Evolutionary conservation across 2,329 filamentous ascomycete genomes (phyloP), one percentile per base, ranked within the genome.

Genomic region (Pseudovirgaria hyperparasitica): DNA sequence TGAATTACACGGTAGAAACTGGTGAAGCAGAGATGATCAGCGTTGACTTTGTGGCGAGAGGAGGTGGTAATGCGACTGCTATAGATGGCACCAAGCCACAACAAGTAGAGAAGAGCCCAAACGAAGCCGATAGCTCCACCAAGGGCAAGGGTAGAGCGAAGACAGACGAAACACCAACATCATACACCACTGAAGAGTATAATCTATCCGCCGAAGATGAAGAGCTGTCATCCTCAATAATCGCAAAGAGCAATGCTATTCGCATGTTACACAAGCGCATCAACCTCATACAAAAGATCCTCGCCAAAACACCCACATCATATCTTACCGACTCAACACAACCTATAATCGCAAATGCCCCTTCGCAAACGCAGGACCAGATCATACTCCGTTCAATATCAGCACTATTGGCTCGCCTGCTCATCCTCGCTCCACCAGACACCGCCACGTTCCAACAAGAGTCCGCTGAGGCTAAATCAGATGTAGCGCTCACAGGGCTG

Each of bases 21-120:
- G 84, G 82, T 7, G 86, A 96, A 52, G 86, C 86, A 2, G 90
- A 98, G 55, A 94, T 94, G 85, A 96, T 98, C 39, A 81, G 82
- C 40, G 82, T 98, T 45, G 85, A 94, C 54, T 92, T 86, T 39
- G 79, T 98, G 12, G 86, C 87, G 1, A 76, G 77, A 27, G 82
- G 81, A 20, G 81, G 80, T 24, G 82, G 81, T 25, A 87, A 82
- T 44, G 86, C 85, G 14, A 75, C 79, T 8, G 72, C 72, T 17
- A 60, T 72, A 14, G 50, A 56, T 16, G 28, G 36, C 26, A 42
- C 44, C 34, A 41, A 46, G 10, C 10, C 8, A 23, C 10, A 23
- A 8, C 22, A 20, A 20, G n/a, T 17, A 16, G 40, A 38, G 15
- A 58, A 56, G 27, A 50, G 42, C 25, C 57, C 59, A 32, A 41